Conservation (phyloP, 1,284 basidiomycete species). For the Moesziomyces parantarcticus region DNA sequence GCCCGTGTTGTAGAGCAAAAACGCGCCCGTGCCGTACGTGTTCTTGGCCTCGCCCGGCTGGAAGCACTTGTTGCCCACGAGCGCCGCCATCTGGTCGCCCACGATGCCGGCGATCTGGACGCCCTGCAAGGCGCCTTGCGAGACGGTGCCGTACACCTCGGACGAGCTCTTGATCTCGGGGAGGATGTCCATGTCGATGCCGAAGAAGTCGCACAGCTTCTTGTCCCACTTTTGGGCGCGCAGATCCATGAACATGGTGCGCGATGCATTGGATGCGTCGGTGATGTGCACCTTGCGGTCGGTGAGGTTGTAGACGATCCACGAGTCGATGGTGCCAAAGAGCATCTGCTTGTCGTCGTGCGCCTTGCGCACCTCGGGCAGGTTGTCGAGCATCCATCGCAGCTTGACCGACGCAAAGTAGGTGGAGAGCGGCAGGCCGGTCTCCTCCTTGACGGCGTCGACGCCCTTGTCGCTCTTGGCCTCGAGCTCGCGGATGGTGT, state of each 20-base stretch:
- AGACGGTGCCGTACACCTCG: conserved; percentile 86
- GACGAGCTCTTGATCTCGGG: conserved; percentile 90
- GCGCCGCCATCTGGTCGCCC: conserved; percentile 95
- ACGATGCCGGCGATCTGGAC: conserved; percentile 89
- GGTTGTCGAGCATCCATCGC: conserved; percentile 94
- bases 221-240: conserved; percentile 84
- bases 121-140: conserved; percentile 77
- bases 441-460: conserved; percentile 72
- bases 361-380: conserved; percentile 81
- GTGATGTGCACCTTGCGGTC: conserved; percentile 88
- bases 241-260: conserved; percentile 90
- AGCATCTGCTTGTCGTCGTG: conserved; percentile 83
- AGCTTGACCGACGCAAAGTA: conserved; percentile 97
- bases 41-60: conserved; percentile 67
- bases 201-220: conserved; percentile 87
- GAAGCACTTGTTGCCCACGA: conserved; percentile 86
- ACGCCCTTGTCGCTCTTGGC: conserved; percentile 81
- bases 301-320: conserved; percentile 91
- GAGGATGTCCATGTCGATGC: conserved; percentile 79
- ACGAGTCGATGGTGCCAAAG: conserved; percentile 96
- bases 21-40: conserved; percentile 83
- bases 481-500: conserved; percentile 81
- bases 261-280: conserved; percentile 96
- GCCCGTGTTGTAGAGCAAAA: conserved; percentile 94
- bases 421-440: conserved; percentile 71